Evolutionary conservation across 2,329 filamentous ascomycete species (phyloP), one percentile per base, ranked within the genome.

Genomic region (Ophiostoma sp.): DNA sequence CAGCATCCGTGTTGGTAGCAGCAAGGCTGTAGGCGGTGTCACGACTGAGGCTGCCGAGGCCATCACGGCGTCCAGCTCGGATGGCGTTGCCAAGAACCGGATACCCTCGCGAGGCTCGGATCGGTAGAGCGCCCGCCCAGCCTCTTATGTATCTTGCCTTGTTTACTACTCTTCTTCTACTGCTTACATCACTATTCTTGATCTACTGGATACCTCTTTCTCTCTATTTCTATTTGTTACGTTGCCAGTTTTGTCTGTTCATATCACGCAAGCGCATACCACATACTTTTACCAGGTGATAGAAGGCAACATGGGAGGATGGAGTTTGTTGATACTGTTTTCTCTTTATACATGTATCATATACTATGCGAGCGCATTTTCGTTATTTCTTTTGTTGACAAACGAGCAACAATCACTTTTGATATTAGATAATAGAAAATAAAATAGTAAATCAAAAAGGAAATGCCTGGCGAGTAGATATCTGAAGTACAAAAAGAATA

Each of bases 1-100:
- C 8, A 66, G 72, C 62, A 72, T 73, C 65, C 70, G 68, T 3
- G 44, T 73, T 5, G 71, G 72, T 63, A 72, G 69, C 70, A 68
- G 70, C 66, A 67, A 68, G 63, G 72, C 72, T 2, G 70, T 71
- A 8, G 71, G 72, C 14, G 72, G 71, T 9, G 62, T 73, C 27
- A 69, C 68, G 42, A 72, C 70, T 0, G 69, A 70, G 18, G 66
- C 71, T 1, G 71, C 64, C 12, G 27, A 63, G 8, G 68, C 12
- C 42, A 27, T n/a, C 45, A 38, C 45, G 38, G 38, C 62, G 1
- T 14, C 45, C 38, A 58, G 63, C 42, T 55, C 58, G 36, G 65
- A 52, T 16, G 45, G 44, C 7, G 5, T 38, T 3, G 11, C 63
- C 41, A 45, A 44, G 18, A 58, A 41, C 27, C 66, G 66, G 41